These are phyloP conservation scores for Gnaphalium uliginosum DNA, from an alignment of 129 eudicot genomes.

Conservation along the genomic window DNA sequence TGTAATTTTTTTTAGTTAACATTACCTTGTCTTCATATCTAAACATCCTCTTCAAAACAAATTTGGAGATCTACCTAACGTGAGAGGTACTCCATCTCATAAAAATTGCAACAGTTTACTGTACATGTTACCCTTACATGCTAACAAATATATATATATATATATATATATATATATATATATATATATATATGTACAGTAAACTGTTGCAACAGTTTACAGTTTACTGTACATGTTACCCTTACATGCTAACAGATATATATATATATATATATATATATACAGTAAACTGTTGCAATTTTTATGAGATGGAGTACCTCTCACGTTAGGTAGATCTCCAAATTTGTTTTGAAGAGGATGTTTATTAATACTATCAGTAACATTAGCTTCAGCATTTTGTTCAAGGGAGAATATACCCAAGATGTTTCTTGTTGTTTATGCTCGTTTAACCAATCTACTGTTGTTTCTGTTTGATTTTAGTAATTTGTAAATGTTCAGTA, in stretches of 20 bases:
- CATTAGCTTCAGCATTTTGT: slow-evolving; percentile 7
- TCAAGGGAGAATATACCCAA: not conserved
- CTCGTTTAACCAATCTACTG: not conserved
- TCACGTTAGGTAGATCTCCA: not conserved
- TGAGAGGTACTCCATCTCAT: not conserved
- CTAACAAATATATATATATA: too few relatives aligned
- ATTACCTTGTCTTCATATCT: too few relatives aligned
- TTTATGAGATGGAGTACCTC: not conserved
- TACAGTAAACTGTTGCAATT: not conserved
- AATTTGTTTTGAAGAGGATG: not conserved
- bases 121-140: too few relatives aligned
- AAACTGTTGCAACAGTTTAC: too few relatives aligned
- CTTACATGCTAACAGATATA: too few relatives aligned
- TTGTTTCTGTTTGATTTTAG: not conserved
- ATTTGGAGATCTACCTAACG: not conserved
- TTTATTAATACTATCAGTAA: not conserved
- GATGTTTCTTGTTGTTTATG: not conserved
- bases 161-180: too few relatives aligned
- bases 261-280: too few relatives aligned
- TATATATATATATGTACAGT: too few relatives aligned
- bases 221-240: too few relatives aligned
- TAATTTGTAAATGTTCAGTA: not conserved
- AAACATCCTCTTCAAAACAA: not conserved
- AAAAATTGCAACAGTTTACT: not conserved
- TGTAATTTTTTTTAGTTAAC: too few relatives aligned